Base-by-base conservation (phyloP, 1,284 basidiomycete species). In the Apiotrichum brassicae region DNA sequence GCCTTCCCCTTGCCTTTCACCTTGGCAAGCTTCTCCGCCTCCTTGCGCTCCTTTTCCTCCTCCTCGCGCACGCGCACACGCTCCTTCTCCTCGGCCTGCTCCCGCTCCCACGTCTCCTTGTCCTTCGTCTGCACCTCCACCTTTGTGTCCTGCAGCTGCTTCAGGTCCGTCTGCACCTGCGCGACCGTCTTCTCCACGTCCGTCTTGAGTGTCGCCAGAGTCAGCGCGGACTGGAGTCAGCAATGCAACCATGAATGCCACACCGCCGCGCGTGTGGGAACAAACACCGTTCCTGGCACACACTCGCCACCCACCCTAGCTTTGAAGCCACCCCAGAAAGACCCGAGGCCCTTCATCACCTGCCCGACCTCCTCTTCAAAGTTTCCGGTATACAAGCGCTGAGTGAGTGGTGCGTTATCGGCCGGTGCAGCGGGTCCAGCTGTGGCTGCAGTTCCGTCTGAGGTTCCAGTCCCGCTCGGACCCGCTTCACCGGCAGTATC, bases 351-450 rank as follows among this genome's bases (percentile, higher is more conserved):
- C 19, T 85, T 86, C 44, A 92, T 81, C 20, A 91, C 88, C 66
- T 93, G 85, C 4, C 79, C 79, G 8, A 94, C 87, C 70, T 93
- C 90, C 60, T 90, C 84, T 64, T 92, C 84, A 43, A 93, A 62
- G n/a, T 35, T 35, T 51, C 50, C 56, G 9, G 54, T 36, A 28
- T 65, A 62, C 13, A 70, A 41, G 9, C 62, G 43, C 23, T 54
- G 30, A 14, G 41, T n/a, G 16, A 45, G n/a, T 16, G 37, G 37
- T 23, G 46, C 40, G 13, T 32, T 20, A 20, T 12, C 28, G 16
- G 24, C 11, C 28, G 28, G 6, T 3, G 18, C 36, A 13, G 53
- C 5, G 25, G 23, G 36, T 9, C 45, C 30, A 9, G 20, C 19
- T 23, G 28, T 23, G 4, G 18, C 43, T 5, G 48, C 8, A 12